A percentile compares a stretch with the other conserved stretches of the same genome.
Evolutionary conservation across 179 eudicot genomes (phyloP).

Genomic region (Drosera spatulata): DNA sequence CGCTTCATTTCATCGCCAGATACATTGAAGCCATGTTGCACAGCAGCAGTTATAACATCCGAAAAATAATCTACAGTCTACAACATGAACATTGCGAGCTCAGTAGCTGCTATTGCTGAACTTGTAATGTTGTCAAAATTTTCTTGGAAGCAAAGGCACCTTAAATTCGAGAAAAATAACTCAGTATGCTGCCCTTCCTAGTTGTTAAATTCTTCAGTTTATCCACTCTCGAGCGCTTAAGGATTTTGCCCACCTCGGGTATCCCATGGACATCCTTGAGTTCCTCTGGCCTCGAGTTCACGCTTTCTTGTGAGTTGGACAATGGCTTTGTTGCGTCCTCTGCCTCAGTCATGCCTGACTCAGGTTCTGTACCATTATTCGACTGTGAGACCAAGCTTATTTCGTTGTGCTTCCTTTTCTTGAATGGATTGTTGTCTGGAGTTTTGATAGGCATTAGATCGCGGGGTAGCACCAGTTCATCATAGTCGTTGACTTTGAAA

Average conservation of each 20-base stretch:
- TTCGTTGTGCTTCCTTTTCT: conserved; percentile 27
- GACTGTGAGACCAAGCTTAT: conserved; percentile 1
- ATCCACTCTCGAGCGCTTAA: conserved; percentile 15
- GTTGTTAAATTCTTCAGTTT: conserved; percentile 10
- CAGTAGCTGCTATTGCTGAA: too few species aligned
- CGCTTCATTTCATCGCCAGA: too few species aligned
- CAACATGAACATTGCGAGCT: too few species aligned
- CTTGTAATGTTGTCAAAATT: too few species aligned
- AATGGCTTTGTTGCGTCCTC: conserved; percentile 14
- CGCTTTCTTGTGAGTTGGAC: conserved; percentile 41
- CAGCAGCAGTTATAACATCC: too few species aligned
- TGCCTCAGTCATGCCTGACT: conserved; percentile 36
- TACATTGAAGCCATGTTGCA: too few species aligned
- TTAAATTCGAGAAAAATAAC: conserved; percentile 43
- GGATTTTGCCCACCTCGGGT: conserved; percentile 8
- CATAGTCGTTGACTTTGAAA: background rate
- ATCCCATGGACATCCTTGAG: conserved; percentile 1
- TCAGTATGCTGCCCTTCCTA: conserved; percentile 35
- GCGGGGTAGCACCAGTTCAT: conserved; percentile 5
- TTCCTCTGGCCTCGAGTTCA: conserved; percentile 29
- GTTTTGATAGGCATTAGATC: conserved; percentile 12
- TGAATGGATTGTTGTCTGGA: conserved; percentile 55
- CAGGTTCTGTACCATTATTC: conserved; percentile 19
- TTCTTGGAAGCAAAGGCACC: background rate
- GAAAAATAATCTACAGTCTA: too few species aligned